Percentiles rank a stretch among this genome's conserved stretches.
Conservation (phyloP, 805 yeast genomes). For the Metschnikowia borealis region DNA sequence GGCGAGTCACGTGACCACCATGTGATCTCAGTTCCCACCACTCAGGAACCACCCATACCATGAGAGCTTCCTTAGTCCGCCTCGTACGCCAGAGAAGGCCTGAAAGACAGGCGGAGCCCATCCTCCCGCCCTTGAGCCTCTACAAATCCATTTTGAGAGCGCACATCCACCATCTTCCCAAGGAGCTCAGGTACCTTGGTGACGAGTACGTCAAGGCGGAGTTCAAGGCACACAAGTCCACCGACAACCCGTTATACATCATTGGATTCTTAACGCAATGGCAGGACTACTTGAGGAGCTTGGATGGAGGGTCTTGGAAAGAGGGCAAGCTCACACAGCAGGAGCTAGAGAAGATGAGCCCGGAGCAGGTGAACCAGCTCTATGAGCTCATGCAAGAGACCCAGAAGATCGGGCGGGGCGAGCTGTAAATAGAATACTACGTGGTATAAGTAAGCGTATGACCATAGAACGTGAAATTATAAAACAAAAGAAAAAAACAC, state of each 20-base stretch:
- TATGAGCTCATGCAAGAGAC: constrained; percentile 80
- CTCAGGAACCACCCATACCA: constrained; percentile 8
- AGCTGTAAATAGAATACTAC: not conserved
- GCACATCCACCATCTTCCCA: constrained; percentile 60
- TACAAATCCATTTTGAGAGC: constrained; percentile 82
- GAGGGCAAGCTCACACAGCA: constrained; percentile 50
- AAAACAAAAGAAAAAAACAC: not conserved
- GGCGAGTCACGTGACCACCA: not conserved
- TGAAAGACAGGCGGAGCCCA: constrained; percentile 37
- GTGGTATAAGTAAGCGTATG: not conserved
- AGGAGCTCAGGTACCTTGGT: constrained; percentile 71
- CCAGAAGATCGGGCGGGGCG: constrained; percentile 26
- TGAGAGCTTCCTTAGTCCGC: constrained; percentile 37
- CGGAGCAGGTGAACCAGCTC: constrained; percentile 81
- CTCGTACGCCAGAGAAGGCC: constrained; percentile 41
- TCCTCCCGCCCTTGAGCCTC: constrained; percentile 77
- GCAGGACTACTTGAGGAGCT: constrained; percentile 75
- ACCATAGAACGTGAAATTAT: not conserved
- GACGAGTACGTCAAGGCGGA: constrained; percentile 87
- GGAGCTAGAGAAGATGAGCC: constrained; percentile 77
- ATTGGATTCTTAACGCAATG: constrained; percentile 91
- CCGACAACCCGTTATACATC: constrained; percentile 88
- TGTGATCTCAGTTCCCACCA: not conserved
- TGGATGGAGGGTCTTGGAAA: constrained; percentile 46
- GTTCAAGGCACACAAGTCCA: constrained; percentile 74